Evolutionary conservation across 2,329 filamentous ascomycete genomes (phyloP).

Genomic region (Endothia cerciana): DNA sequence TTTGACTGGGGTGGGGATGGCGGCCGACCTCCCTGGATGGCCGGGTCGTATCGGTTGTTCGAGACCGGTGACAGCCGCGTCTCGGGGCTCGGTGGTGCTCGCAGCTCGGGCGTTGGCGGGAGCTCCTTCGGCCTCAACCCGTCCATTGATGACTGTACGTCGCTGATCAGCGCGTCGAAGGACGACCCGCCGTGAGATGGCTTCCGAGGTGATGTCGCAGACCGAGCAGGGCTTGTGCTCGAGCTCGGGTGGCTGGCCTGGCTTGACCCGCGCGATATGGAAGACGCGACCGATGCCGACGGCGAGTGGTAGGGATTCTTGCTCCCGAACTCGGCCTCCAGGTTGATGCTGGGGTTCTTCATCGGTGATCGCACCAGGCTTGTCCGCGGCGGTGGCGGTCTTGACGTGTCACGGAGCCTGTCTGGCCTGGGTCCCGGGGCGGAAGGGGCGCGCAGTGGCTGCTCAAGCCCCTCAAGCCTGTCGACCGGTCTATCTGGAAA

Average conservation of each 20-base stretch:
- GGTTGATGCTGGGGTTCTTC: slow-evolving; percentile 52
- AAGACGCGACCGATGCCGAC: slow-evolving; percentile 68
- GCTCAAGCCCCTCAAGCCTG: slow-evolving; percentile 39
- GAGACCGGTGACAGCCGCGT: slow-evolving; percentile 30
- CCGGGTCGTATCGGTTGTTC: slow-evolving; percentile 39
- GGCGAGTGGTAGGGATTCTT: slow-evolving; percentile 68
- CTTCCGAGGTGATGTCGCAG: slow-evolving; percentile 42
- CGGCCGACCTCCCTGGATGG: slow-evolving; percentile 29
- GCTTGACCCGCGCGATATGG: slow-evolving; percentile 52
- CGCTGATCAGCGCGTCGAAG: slow-evolving; percentile 59
- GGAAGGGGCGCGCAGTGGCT: slow-evolving; percentile 50
- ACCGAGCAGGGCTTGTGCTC: slow-evolving; percentile 57
- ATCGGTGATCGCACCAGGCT: slow-evolving; percentile 50
- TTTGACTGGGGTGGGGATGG: slow-evolving; percentile 24
- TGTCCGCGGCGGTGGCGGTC: slow-evolving; percentile 57
- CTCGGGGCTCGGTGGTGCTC: slow-evolving; percentile 26
- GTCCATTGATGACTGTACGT: slow-evolving; percentile 57
- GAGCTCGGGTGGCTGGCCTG: slow-evolving; percentile 64
- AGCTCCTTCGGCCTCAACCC: slow-evolving; percentile 39
- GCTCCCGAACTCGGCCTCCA: slow-evolving; percentile 62
- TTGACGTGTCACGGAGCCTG: slow-evolving; percentile 52
- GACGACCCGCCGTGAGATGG: slow-evolving; percentile 47
- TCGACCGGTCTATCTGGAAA: slow-evolving; percentile 49
- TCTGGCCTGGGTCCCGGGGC: slow-evolving; percentile 50
- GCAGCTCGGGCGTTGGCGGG: slow-evolving; percentile 39